Evolutionary conservation across 306 rosid genomes (phyloP).

Genomic region (Sesbania bispinosa): DNA sequence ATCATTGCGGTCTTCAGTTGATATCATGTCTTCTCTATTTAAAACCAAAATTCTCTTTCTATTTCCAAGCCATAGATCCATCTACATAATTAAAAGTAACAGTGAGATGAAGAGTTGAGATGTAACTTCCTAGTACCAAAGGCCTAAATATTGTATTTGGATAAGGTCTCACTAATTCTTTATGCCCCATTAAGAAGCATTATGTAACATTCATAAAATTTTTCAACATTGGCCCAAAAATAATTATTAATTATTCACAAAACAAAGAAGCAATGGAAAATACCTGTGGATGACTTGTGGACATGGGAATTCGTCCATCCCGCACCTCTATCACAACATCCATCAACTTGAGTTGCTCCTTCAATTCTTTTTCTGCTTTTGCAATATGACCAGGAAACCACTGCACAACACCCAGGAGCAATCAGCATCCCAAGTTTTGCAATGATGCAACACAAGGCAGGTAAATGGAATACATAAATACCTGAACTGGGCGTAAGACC

Average conservation of each 20-base stretch:
- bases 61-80: conserved; percentile 90
- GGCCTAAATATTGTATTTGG: neutral
- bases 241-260: neutral
- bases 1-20: conserved; percentile 79
- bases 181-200: conserved; percentile 8
- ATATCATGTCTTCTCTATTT: conserved; percentile 97
- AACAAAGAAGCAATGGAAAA: neutral
- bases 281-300: conserved; percentile 93
- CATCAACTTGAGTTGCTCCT: conserved; percentile 81
- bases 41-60: conserved; percentile 85
- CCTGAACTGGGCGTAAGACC: conserved; percentile 88
- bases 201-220: neutral
- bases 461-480: conserved; percentile 6
- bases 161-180: neutral
- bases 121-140: neutral
- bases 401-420: conserved; percentile 41
- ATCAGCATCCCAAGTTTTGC: conserved; percentile 16
- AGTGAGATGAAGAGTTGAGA: conserved; percentile 13
- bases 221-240: neutral
- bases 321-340: conserved; percentile 95
- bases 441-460: neutral
- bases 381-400: conserved; percentile 99
- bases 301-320: conserved; percentile 87
- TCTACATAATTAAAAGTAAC: conserved; percentile 43
- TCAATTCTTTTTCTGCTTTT: conserved; percentile 89